Percentiles rank a stretch among this genome's conserved stretches.
These are phyloP conservation scores for Galerina sulciceps DNA, from an alignment of 768 basidiomycete genomes.

Conservation along the genomic window DNA sequence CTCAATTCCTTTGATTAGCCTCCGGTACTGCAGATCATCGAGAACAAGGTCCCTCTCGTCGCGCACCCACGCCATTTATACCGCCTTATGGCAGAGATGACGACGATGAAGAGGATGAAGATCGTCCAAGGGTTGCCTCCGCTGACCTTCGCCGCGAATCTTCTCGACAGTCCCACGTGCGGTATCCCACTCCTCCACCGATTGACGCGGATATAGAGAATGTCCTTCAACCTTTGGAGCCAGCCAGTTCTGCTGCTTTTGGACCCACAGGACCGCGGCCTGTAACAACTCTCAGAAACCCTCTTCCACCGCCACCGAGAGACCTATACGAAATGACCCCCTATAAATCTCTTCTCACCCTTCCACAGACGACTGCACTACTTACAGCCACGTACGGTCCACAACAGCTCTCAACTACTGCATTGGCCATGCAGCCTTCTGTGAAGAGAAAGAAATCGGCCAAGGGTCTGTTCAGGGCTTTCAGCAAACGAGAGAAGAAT, in stretches of 20 bases:
- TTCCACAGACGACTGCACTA: constrained; percentile 49
- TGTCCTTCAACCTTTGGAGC: constrained; percentile 36
- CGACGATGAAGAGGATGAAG: constrained; percentile 22
- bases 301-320: constrained; percentile 64
- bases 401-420: constrained; percentile 16
- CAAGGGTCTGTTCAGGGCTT: constrained; percentile 50
- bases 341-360: constrained; percentile 57
- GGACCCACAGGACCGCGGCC: constrained; percentile 31
- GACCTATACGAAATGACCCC: constrained; percentile 64
- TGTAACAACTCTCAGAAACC: constrained; percentile 43
- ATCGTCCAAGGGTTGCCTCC: constrained; percentile 16
- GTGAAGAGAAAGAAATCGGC: constrained; percentile 37
- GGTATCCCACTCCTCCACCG: constrained; percentile 19
- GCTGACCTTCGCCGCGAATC: neutral
- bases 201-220: constrained; percentile 28
- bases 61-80: constrained; percentile 34
- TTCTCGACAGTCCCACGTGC: constrained; percentile 16
- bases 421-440: constrained; percentile 16
- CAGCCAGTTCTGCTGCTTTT: constrained; percentile 29
- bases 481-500: constrained; percentile 33
- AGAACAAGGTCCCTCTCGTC: constrained; percentile 4
- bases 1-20: neutral
- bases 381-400: constrained; percentile 35
- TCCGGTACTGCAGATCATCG: neutral
- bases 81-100: constrained; percentile 15